A percentile compares a stretch with the other conserved stretches of the same genome.
Conservation (phyloP, 2,329 filamentous ascomycete species). For the Aspergillus neoniger region DNA sequence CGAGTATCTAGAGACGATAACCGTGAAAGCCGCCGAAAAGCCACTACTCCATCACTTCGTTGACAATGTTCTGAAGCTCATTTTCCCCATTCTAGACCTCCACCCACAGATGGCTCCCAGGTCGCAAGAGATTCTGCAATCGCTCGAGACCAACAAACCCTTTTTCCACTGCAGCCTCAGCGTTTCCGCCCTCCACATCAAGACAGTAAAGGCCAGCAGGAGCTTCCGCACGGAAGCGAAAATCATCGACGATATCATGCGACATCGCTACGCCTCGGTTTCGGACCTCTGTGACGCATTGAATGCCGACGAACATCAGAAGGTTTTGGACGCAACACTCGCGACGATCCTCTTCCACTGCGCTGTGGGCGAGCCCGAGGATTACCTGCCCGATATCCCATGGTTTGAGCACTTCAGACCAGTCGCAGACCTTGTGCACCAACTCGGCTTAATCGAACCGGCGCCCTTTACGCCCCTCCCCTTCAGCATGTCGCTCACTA, state of each 20-base stretch:
- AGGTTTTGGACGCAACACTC: conserved; percentile 86
- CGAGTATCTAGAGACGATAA: conserved; percentile 54
- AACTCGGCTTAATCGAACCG: conserved; percentile 72
- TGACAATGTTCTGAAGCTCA: conserved; percentile 76
- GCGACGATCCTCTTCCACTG: conserved; percentile 96
- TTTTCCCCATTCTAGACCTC: conserved; percentile 87
- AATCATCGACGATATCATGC: conserved; percentile 49
- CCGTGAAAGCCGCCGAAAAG: conserved; percentile 59
- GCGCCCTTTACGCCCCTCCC: conserved; percentile 65
- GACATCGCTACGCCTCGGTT: conserved; percentile 84
- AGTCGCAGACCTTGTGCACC: conserved; percentile 79
- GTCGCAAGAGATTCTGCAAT: conserved; percentile 78
- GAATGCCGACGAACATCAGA: conserved; percentile 74
- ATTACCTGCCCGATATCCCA: conserved; percentile 82
- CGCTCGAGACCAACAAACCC: conserved; percentile 83
- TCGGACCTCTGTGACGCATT: conserved; percentile 80
- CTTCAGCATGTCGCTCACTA: conserved; percentile 85
- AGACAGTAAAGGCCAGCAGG: conserved; percentile 73
- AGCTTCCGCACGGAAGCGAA: not conserved
- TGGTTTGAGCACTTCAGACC: conserved; percentile 97
- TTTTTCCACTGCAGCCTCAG: conserved; percentile 94
- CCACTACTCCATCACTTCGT: conserved; percentile 86
- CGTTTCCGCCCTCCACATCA: conserved; percentile 87
- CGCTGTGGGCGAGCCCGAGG: conserved; percentile 80
- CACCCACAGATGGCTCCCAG: conserved; percentile 81